Evolutionary conservation across 106 monocot genomes (phyloP), one percentile per base, ranked within the genome.

Genomic region (Dendrobium chrysotoxum): DNA sequence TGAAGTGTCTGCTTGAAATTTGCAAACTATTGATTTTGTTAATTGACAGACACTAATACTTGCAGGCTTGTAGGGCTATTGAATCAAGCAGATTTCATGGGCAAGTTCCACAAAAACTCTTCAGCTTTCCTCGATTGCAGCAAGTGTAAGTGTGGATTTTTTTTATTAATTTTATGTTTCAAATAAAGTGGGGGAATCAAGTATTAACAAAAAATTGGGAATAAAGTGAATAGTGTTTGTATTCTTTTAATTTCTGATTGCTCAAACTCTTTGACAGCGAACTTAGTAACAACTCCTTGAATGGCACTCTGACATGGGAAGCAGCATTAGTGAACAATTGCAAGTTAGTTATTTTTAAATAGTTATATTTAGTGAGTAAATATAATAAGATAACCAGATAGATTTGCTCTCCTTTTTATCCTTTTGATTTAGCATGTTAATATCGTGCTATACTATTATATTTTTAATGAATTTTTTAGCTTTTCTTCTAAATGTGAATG

Each of bases 301-400:
- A 80, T 53, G 85, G 85, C 4, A 75, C 67, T 12, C 78, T 86
- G 53, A 72, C 31, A 39, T 86, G 73, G 86, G 86, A 45, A 76
- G 16, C 72, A 85, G 67, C 40, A 68, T 92, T 50, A 86, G 88
- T 72, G 40, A 21, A n/a, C 76, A 84, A 38, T 40, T 92, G 28
- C 18, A 92, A 39, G 23, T 77, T n/a, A n/a, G n/a, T n/a, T n/a
- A n/a, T n/a, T n/a, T n/a, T n/a, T n/a, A n/a, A n/a, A n/a, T n/a
- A n/a, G n/a, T n/a, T n/a, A n/a, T n/a, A n/a, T n/a, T n/a, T n/a
- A n/a, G 87, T 92, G 28, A 72, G n/a, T n/a, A n/a, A n/a, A n/a
- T n/a, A n/a, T n/a, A n/a, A n/a, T n/a, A n/a, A n/a, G n/a, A n/a
- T n/a, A n/a, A n/a, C n/a, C n/a, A n/a, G n/a, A n/a, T n/a, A n/a